These are phyloP conservation scores for Colletotrichum sp. DNA, from an alignment of 2,329 filamentous ascomycete species.

Conservation along the genomic window DNA sequence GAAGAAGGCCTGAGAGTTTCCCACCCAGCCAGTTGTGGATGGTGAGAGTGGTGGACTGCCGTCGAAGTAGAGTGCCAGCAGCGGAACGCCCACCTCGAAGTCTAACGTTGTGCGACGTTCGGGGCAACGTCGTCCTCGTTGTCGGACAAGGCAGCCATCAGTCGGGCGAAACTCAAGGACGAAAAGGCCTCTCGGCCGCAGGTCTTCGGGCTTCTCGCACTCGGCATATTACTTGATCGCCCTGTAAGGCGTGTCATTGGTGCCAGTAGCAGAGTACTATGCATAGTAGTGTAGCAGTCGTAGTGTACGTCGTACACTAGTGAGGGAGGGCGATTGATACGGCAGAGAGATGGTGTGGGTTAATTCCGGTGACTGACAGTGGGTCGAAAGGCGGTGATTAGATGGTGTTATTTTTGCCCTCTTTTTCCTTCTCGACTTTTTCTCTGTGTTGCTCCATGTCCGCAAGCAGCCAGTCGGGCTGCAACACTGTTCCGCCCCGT, in stretches of 20 bases:
- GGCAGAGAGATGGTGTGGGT: neutral
- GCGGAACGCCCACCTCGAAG: neutral
- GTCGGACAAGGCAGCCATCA: neutral
- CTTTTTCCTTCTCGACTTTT: constrained; percentile 2
- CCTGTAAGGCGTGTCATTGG: neutral
- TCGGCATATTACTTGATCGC: neutral
- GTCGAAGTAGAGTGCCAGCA: neutral
- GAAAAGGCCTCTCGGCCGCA: neutral
- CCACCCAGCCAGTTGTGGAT: neutral
- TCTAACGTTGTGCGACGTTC: neutral
- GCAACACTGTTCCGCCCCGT: neutral
- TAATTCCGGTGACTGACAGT: neutral
- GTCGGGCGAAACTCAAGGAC: neutral
- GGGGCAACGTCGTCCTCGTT: neutral
- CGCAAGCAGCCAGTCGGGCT: constrained; percentile 14
- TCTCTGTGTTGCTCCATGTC: neutral
- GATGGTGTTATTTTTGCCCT: neutral
- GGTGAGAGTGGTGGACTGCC: neutral
- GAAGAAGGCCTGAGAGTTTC: neutral
- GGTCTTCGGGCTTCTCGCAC: neutral
- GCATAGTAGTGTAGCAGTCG: neutral
- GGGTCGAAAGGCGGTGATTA: neutral
- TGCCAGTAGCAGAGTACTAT: neutral
- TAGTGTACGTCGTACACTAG: neutral
- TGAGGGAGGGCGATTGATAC: neutral